These are phyloP conservation scores for Aquanectria penicillioides DNA, from an alignment of 2,329 filamentous ascomycete genomes.

Conservation along the genomic window DNA sequence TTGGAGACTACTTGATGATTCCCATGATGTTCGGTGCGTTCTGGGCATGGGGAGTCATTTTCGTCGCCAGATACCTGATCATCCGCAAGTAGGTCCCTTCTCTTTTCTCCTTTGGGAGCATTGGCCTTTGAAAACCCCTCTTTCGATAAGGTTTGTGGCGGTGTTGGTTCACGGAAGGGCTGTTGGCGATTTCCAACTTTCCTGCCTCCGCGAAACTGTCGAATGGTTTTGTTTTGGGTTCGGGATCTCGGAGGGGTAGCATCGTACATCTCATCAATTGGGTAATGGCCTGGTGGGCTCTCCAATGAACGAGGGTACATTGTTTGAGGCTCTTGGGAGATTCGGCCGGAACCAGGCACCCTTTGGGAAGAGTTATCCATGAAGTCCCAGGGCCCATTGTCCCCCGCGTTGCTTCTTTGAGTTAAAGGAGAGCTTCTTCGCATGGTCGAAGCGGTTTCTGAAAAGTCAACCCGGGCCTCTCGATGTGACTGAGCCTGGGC, in stretches of 20 bases:
- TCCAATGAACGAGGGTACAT: not conserved
- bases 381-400: conserved; percentile 31
- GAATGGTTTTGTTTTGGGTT: not conserved
- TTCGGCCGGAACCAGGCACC: conserved; percentile 2
- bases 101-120: conserved; percentile 4
- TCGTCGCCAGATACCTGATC: conserved; percentile 14
- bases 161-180: not conserved
- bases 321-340: conserved; percentile 5
- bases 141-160: not conserved
- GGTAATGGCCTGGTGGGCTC: conserved; percentile 31
- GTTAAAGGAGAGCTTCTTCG: conserved; percentile 45
- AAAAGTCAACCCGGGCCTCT: conserved; percentile 42
- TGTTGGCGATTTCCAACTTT: not conserved
- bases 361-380: conserved; percentile 17
- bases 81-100: not conserved
- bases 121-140: not conserved
- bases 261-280: conserved; percentile 42
- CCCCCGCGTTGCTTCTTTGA: conserved; percentile 7
- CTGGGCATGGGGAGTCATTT: not conserved
- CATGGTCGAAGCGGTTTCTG: conserved; percentile 48
- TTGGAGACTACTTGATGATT: no score
- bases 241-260: conserved; percentile 33
- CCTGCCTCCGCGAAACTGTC: not conserved
- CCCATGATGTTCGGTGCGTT: no score
- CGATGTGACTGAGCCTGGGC: not conserved